Evolutionary conservation across 2,329 filamentous ascomycete genomes (phyloP).

Genomic region (Teratosphaeria viscida): DNA sequence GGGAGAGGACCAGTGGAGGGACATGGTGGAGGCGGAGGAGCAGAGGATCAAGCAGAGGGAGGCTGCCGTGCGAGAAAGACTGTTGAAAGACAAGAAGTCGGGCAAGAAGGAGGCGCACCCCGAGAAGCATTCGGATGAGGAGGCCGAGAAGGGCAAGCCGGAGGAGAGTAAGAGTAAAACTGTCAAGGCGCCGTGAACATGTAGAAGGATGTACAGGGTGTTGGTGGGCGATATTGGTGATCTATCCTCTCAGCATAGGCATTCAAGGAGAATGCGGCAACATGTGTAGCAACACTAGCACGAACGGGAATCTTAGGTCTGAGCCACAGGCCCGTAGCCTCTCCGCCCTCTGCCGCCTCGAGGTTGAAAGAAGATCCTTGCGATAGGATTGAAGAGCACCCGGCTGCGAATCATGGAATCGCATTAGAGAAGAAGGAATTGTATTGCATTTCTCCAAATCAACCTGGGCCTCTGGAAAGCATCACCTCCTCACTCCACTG

Average conservation of each 20-base stretch:
- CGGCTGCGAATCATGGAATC: too few relatives aligned
- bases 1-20: constrained; percentile 89
- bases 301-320: neutral
- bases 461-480: too few relatives aligned
- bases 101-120: constrained; percentile 7
- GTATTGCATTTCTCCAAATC: too few relatives aligned
- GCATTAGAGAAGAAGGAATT: too few relatives aligned
- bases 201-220: neutral
- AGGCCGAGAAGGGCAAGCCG: constrained; percentile 4
- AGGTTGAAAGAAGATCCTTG: neutral
- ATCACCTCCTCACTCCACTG: too few relatives aligned
- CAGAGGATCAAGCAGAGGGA: constrained; percentile 42
- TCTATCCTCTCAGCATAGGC: neutral
- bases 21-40: constrained; percentile 78
- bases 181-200: constrained; percentile 9
- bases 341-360: too few relatives aligned
- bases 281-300: neutral
- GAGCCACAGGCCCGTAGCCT: neutral
- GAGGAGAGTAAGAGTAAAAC: constrained; percentile 9
- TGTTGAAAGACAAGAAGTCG: constrained; percentile 16
- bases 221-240: too few relatives aligned
- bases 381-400: neutral
- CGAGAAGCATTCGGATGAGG: constrained; percentile 2
- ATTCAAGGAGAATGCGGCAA: neutral
- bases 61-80: constrained; percentile 22